These are phyloP conservation scores for Phytophthora hybrid DNA, from an alignment of 352 stramenopile species.

Conservation along the genomic window DNA sequence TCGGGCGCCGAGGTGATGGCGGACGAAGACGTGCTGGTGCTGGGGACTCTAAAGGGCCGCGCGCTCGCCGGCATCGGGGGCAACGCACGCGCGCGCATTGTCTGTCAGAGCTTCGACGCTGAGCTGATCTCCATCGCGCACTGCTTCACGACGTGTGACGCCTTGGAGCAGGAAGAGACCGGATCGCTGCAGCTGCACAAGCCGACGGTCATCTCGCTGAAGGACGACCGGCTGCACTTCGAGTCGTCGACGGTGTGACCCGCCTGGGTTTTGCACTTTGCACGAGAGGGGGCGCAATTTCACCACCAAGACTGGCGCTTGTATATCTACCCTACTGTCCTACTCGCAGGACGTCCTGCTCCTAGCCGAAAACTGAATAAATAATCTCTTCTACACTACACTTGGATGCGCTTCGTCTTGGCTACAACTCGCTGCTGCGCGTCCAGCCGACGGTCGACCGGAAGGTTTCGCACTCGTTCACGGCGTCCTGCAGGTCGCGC, in stretches of 20 bases:
- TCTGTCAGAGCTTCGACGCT: conserved; percentile 87
- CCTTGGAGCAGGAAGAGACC: conserved; percentile 52
- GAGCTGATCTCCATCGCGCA: conserved; percentile 92
- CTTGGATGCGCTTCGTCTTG: background rate
- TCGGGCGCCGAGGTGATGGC: conserved; percentile 90
- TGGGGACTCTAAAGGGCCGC: conserved; percentile 84
- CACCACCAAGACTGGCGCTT: conserved; percentile 29
- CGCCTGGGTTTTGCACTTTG: no score
- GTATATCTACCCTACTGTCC: conserved; percentile 37
- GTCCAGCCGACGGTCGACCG: conserved; percentile 26
- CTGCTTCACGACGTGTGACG: conserved; percentile 92
- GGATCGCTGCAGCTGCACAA: conserved; percentile 55
- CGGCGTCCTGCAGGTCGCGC: conserved; percentile 45
- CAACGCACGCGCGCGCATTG: conserved; percentile 70
- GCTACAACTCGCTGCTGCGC: conserved; percentile 37
- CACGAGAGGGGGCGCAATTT: conserved; percentile 9
- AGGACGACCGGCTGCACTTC: conserved; percentile 71
- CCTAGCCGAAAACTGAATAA: conserved; percentile 31
- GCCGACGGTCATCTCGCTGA: conserved; percentile 64
- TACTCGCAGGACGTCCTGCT: no score
- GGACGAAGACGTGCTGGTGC: conserved; percentile 86
- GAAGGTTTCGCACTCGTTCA: conserved; percentile 42
- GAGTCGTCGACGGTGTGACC: conserved; percentile 53
- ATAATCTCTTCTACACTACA: conserved; percentile 38
- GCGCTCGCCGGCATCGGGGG: conserved; percentile 87